Base-by-base conservation (phyloP, 2,329 filamentous ascomycete genomes). In the Xylariaceae sp. region DNA sequence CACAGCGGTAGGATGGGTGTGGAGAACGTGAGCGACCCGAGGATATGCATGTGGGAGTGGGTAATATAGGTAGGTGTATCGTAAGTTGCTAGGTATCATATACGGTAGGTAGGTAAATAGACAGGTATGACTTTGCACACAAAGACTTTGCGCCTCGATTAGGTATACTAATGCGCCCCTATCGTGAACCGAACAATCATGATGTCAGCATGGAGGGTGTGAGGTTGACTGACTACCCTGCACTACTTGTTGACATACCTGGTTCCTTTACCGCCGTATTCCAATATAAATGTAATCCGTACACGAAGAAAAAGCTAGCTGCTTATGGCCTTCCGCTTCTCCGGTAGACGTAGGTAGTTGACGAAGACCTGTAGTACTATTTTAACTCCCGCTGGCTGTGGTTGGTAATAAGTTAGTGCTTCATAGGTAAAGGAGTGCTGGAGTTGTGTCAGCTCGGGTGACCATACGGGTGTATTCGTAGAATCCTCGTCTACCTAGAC, bases 171-270 rank as follows among this genome's bases (percentile, higher is more conserved):
- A 50, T 53, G 62, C 63, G 56, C 59, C 64, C 58, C 58, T n/a
- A 60, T 65, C 60, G 58, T 59, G 60, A 58, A 57, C 45, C 64
- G 60, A 62, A 51, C 44, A 64, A 66, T 68, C 63, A 64, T 70
- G 67, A 70, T 70, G 68, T 70, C 67, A 69, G 62, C 63, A 51
- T 56, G 59, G 65, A 30, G 66, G 58, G 55, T 58, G 57, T 59
- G 57, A 61, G 56, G 56, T 56, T 58, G 48, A 30, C 23, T 30
- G 56, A 60, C 59, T 64, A 61, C 52, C 56, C 59, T 56, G 18
- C 54, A n/a, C 5, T 13, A 45, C 10, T 6, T 45, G 13, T 45
- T 11, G 10, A 45, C 5, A n/a, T 45, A 45, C 11, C 5, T 45
- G n/a, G 11, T 45, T 45, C 37, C 37, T 42, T 9, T 42, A 42